Conservation (phyloP, 345 rosid species). For the Boechera divaricarpa region DNA sequence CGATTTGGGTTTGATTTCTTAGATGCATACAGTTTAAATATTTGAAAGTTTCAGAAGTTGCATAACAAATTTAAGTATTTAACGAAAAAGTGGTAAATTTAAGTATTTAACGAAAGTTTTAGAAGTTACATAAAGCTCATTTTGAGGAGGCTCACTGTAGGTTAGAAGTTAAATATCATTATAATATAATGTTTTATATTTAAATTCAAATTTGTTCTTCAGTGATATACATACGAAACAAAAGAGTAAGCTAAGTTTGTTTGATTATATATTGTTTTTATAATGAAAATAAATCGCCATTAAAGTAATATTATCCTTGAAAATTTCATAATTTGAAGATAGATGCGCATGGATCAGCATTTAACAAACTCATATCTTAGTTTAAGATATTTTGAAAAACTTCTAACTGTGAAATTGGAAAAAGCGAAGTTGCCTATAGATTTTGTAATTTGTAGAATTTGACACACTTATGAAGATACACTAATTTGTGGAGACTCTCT, state of each 20-base stretch:
- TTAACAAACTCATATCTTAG: background rate
- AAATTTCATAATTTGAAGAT: background rate
- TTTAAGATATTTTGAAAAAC: background rate
- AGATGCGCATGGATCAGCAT: background rate
- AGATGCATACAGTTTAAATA: background rate
- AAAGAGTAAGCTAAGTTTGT: background rate
- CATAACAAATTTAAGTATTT: background rate
- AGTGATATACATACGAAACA: background rate
- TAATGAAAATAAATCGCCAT: too few species aligned
- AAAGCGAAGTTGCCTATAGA: background rate
- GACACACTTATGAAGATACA: background rate
- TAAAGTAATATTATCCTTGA: too few species aligned
- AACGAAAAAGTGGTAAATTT: background rate
- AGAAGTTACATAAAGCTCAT: constrained; percentile 15
- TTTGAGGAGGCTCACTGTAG: constrained; percentile 3
- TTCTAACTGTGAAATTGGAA: background rate
- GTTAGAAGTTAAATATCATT: background rate
- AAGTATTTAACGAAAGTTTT: constrained; percentile 5
- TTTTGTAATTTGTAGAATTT: too few species aligned
- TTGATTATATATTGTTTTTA: too few species aligned
- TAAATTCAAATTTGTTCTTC: background rate
- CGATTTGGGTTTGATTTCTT: background rate
- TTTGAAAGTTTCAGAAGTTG: constrained; percentile 15
- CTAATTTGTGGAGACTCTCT: background rate
- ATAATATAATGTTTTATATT: background rate